These are phyloP conservation scores for Platismatia glauca DNA, from an alignment of 495 filamentous ascomycete species.

Conservation along the genomic window DNA sequence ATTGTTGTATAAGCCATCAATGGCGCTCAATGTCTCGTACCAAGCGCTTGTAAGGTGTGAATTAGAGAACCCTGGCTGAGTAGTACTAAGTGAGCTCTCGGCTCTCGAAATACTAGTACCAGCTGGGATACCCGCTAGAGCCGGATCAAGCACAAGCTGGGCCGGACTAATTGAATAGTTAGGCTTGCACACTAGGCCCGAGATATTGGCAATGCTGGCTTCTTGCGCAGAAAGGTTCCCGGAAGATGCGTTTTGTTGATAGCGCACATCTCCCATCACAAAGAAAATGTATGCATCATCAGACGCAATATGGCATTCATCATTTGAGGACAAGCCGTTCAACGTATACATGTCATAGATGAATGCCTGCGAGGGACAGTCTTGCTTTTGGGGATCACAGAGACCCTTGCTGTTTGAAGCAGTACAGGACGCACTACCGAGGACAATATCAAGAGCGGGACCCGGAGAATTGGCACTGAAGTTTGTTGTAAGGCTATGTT, in stretches of 20 bases:
- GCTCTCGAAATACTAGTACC: neutral
- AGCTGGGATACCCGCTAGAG: neutral
- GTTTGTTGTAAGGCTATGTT: neutral
- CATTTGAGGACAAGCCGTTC: neutral
- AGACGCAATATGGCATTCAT: neutral
- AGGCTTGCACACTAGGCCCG: neutral
- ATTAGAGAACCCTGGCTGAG: neutral
- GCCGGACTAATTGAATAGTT: neutral
- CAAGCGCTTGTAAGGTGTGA: neutral
- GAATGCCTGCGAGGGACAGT: neutral
- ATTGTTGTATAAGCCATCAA: neutral
- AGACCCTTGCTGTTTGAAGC: neutral
- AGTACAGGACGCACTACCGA: neutral
- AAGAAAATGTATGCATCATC: neutral
- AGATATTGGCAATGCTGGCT: neutral
- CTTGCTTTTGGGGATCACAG: neutral
- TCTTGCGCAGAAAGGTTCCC: neutral
- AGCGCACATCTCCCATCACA: neutral
- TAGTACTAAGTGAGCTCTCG: neutral
- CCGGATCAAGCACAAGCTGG: neutral
- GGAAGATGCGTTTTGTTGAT: neutral
- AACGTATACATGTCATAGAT: neutral
- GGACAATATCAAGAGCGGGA: neutral
- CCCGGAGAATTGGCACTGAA: neutral
- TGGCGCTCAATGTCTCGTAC: neutral